These are phyloP conservation scores for Kodamaea kakaduensis DNA, from an alignment of 805 yeast species.

Conservation along the genomic window DNA sequence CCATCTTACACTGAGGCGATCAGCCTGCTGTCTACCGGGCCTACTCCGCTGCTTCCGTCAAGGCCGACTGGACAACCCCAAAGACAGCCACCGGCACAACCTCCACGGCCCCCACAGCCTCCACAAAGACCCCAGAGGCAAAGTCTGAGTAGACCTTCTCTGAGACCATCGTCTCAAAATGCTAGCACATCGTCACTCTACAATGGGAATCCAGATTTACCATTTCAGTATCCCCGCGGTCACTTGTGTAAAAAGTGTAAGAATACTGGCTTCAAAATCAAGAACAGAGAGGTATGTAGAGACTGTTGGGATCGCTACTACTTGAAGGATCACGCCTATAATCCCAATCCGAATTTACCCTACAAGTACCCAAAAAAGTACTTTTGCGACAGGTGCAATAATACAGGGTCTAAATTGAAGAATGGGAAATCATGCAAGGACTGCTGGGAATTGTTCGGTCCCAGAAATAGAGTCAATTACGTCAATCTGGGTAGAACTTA, in stretches of 20 bases:
- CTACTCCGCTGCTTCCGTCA: slow-evolving; percentile 3
- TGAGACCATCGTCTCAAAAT: slow-evolving; percentile 1
- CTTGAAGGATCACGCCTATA: slow-evolving; percentile 32
- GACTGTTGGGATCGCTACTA: slow-evolving; percentile 31
- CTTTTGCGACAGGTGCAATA: slow-evolving; percentile 64
- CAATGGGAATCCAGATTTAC: slow-evolving; percentile 15
- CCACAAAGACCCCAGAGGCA: slow-evolving; percentile 5
- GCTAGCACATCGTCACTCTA: slow-evolving; percentile 13
- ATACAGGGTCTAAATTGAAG: slow-evolving; percentile 63
- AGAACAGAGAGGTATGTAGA: slow-evolving; percentile 23
- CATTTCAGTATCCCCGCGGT: slow-evolving; percentile 30
- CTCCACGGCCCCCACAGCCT: slow-evolving; percentile 6
- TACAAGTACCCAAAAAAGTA: slow-evolving; percentile 64
- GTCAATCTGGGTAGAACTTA: slow-evolving; percentile 5
- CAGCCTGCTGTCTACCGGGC: slow-evolving; percentile 16
- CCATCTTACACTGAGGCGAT: slow-evolving; percentile 49
- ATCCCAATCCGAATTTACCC: slow-evolving; percentile 50
- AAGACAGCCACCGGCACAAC: slow-evolving; percentile 8
- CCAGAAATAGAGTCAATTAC: slow-evolving; percentile 25
- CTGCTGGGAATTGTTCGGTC: slow-evolving; percentile 66
- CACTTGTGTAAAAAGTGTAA: slow-evolving; percentile 30
- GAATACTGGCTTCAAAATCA: slow-evolving; percentile 31
- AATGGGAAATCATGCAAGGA: slow-evolving; percentile 63
- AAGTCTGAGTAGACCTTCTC: neutral
- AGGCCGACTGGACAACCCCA: slow-evolving; percentile 8